phyloP scores from a whole-genome alignment of 257 asterid genomes.

The Solanum virginianum region DNA sequence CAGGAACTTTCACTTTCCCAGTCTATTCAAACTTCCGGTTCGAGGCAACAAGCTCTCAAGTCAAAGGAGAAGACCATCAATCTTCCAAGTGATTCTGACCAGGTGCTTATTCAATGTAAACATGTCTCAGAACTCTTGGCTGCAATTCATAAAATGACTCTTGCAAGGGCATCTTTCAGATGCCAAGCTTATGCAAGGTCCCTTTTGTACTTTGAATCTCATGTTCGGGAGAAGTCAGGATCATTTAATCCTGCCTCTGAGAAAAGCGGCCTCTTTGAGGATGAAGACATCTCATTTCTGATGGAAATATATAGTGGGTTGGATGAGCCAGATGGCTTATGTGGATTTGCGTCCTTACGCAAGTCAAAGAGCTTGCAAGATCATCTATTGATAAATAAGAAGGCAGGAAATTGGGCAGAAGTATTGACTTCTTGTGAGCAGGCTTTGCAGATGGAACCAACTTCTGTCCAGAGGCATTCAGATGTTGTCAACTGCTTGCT shows the following conservation, averaged over 20 bases:
- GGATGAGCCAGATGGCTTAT: slow-evolving; percentile 94
- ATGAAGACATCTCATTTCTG: slow-evolving; percentile 72
- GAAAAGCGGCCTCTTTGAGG: slow-evolving; percentile 73
- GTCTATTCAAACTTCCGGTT: slow-evolving; percentile 49
- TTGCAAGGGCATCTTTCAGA: slow-evolving; percentile 88
- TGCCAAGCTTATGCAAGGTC: slow-evolving; percentile 98
- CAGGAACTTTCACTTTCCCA: slow-evolving; percentile 83
- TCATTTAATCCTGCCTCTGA: slow-evolving; percentile 92
- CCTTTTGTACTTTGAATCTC: slow-evolving; percentile 78
- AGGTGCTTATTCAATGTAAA: slow-evolving; percentile 61
- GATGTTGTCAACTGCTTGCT: slow-evolving; percentile 92
- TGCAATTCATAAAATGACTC: slow-evolving; percentile 86
- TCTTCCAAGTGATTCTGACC: slow-evolving; percentile 34
- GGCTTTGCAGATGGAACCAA: slow-evolving; percentile 89
- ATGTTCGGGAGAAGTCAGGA: slow-evolving; percentile 74
- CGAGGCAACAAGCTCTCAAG: slow-evolving; percentile 44
- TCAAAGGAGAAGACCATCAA: slow-evolving; percentile 40
- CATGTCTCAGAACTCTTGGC: slow-evolving; percentile 72
- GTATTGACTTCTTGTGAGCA: slow-evolving; percentile 94
- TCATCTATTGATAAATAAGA: slow-evolving; percentile 75
- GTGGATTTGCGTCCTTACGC: slow-evolving; percentile 87
- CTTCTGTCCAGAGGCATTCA: slow-evolving; percentile 77
- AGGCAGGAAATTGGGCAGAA: slow-evolving; percentile 99
- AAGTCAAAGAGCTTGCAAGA: slow-evolving; percentile 76
- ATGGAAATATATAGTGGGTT: slow-evolving; percentile 89